Evolutionary conservation across 345 rosid genomes (phyloP), one percentile per base, ranked within the genome.

Genomic region (Abelmoschus esculentus): DNA sequence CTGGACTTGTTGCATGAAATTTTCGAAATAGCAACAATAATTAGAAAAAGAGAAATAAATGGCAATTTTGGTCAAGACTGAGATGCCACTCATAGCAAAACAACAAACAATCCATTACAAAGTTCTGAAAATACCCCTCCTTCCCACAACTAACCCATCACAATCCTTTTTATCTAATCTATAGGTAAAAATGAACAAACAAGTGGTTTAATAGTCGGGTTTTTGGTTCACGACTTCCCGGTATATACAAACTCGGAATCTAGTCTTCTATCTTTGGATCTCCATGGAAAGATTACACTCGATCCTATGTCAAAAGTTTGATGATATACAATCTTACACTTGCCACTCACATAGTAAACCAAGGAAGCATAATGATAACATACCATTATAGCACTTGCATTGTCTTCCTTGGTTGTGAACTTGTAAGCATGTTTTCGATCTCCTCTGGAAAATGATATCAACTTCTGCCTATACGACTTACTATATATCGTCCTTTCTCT

Each of bases 401-500:
- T 36, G 14, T 5, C 66, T 29, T 59, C 63, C 58, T 44, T 26
- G 31, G 12, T 47, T 29, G 66, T 66, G 36, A 50, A 42, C 52
- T 44, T 77, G n/a, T 42, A 66, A 59, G 13, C 12, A 70, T 18
- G 28, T 5, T 14, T 46, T 50, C 17, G 12, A 10, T 66, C 60
- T 34, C 62, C 54, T 59, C 29, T 8, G 5, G 54, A 36, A 7
- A 52, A 36, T 36, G 54, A 73, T 42, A 73, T 75, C 61, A 76
- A 72, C 83, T 80, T 80, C 87, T 83, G 74, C 73, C 82, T 60
- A 87, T 76, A 53, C 90, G 86, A 46, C 89, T 93, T 17, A 89
- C 74, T 75, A 82, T 86, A 76, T 90, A 91, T 67, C 97, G 79
- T 66, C 96, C 98, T 81, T 91, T 93, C 83, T 93, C 97, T 63